Base-by-base conservation (phyloP, 257 asterid species). In the Euphrasia confusa region DNA sequence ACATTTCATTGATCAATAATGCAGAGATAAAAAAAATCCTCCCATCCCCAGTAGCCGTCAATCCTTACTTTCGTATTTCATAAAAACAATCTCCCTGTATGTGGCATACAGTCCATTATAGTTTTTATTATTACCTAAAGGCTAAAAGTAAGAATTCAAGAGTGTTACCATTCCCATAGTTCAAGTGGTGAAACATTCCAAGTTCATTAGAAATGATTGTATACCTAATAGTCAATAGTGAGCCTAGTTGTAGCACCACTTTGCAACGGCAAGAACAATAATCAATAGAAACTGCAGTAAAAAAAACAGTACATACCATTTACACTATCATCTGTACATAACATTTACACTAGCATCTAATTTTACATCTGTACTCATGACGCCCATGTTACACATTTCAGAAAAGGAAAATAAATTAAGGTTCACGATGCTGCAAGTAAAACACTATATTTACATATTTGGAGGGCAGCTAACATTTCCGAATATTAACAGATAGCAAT, bases 301-400 rank as follows among this genome's bases (percentile, higher is more conserved):
- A 42, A n/a, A 24, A 48, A 1, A n/a, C 33, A 8, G 55, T 15
- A 4, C 21, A 14, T 49, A 15, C 5, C 55, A 21, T 15, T 35
- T 49, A 42, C 55, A 61, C n/a, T 53, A n/a, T 13, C 48, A 60
- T 42, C 33, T 18, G 55, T 15, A 4, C 21, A 14, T 49, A 15
- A 3, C 55, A 21, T 15, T 35, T 49, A 42, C 55, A 61, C n/a
- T 53, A n/a, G 18, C 56, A 60, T 42, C 50, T 61, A 37, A 28
- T 54, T 32, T 1, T 14, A 55, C 13, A 45, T 26, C 2, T 44
- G 10, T 55, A 44, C 10, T 44, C 56, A 65, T 35, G 32, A 59
- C 12, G 30, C 3, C 14, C 61, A 55, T 33, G 14, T 7, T 15
- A 37, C 6, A 55, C 11, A 48, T 10, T 54, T 35, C 40, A 13